These are phyloP conservation scores for Phytophthora tentaculata DNA, from an alignment of 352 stramenopile genomes.

Conservation along the genomic window DNA sequence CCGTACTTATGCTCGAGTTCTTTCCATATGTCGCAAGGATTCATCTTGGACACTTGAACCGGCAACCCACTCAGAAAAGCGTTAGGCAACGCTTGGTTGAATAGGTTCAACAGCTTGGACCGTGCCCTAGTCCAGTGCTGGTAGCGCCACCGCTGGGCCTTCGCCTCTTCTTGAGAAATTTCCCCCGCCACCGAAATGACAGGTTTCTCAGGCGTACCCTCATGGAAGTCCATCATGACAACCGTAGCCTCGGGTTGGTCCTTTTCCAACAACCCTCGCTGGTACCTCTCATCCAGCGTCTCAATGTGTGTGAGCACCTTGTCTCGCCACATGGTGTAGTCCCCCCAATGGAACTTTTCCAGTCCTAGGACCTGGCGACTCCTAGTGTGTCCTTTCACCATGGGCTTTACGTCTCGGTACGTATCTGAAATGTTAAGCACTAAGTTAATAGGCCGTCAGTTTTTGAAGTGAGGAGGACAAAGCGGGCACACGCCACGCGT, in stretches of 20 bases:
- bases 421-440: too few relatives aligned
- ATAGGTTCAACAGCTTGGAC: background rate
- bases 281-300: slow-evolving; percentile 16
- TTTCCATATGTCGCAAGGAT: background rate
- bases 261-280: slow-evolving; percentile 20
- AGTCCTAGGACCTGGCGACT: slow-evolving; percentile 1
- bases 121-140: slow-evolving; percentile 13
- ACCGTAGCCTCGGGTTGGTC: slow-evolving; percentile 13
- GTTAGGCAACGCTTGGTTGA: background rate
- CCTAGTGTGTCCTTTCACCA: slow-evolving; percentile 4
- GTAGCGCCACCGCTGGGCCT: background rate
- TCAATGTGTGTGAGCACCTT: slow-evolving; percentile 19
- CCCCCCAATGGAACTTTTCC: slow-evolving; percentile 2
- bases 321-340: slow-evolving; percentile 26
- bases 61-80: background rate
- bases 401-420: too few relatives aligned
- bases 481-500: too few relatives aligned
- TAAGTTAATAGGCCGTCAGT: too few relatives aligned
- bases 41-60: background rate
- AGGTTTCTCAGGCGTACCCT: slow-evolving; percentile 3
- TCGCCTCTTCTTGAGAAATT: slow-evolving; percentile 3
- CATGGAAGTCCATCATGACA: slow-evolving; percentile 21
- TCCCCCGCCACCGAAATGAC: background rate
- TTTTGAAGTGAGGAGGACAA: too few relatives aligned
- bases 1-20: background rate